phyloP scores from a whole-genome alignment of 2,329 filamentous ascomycete genomes.

The Ambrosiella cleistominuta region DNA sequence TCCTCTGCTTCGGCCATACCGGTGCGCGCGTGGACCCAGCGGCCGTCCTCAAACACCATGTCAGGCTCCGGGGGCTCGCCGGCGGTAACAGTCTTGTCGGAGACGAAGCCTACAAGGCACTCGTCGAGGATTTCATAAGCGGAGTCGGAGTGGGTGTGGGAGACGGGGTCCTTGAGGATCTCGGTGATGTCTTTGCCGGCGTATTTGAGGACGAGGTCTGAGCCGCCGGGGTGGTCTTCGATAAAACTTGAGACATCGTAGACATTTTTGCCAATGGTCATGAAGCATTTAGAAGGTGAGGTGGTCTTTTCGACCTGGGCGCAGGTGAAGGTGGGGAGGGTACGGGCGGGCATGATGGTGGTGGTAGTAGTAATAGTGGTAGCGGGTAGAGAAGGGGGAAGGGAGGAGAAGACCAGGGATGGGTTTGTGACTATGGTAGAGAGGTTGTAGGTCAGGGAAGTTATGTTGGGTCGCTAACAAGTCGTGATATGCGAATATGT shows the following conservation, averaged over 20 bases:
- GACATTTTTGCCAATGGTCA: slow-evolving; percentile 75
- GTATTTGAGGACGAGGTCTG: slow-evolving; percentile 75
- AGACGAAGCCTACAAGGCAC: slow-evolving; percentile 12
- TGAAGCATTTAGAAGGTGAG: slow-evolving; percentile 70
- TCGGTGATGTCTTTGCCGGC: slow-evolving; percentile 43
- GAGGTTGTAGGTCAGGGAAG: background rate
- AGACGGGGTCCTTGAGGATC: slow-evolving; percentile 40
- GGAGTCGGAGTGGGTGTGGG: slow-evolving; percentile 60
- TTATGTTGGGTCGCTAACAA: background rate
- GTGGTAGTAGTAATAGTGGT: slow-evolving; percentile 4
- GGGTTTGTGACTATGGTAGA: background rate
- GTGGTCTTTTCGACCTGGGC: slow-evolving; percentile 72
- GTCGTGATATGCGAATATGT: background rate
- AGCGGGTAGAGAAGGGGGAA: background rate
- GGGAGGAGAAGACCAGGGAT: slow-evolving; percentile 2
- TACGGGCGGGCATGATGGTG: slow-evolving; percentile 40
- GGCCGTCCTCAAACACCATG: slow-evolving; percentile 15
- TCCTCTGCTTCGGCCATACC: slow-evolving; percentile 85
- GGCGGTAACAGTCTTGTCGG: slow-evolving; percentile 16
- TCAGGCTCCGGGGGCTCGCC: slow-evolving; percentile 19
- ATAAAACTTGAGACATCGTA: slow-evolving; percentile 91
- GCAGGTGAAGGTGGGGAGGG: slow-evolving; percentile 64
- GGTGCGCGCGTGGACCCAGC: slow-evolving; percentile 42
- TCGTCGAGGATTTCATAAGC: slow-evolving; percentile 42
- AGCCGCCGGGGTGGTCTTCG: slow-evolving; percentile 77